A percentile compares a stretch with the other conserved stretches of the same genome.
These are phyloP conservation scores for Talaromyces adpressus DNA, from an alignment of 495 filamentous ascomycete genomes.

Conservation along the genomic window DNA sequence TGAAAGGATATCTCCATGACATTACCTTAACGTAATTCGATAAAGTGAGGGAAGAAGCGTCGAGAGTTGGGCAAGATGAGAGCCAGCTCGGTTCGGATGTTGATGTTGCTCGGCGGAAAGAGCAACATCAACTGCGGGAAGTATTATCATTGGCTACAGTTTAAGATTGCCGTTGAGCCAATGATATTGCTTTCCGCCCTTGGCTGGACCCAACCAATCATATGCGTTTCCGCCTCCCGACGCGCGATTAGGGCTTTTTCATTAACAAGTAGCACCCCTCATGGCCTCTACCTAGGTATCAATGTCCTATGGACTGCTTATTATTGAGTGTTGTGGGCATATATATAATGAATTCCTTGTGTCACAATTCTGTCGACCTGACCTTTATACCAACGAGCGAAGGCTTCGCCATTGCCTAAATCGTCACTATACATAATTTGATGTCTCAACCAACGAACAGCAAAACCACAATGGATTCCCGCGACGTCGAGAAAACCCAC, in stretches of 20 bases:
- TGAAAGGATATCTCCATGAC: not conserved
- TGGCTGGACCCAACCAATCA: no score
- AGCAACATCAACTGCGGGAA: not conserved
- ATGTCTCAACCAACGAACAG: constrained; percentile 13
- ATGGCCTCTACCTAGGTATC: no score
- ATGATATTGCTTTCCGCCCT: not conserved
- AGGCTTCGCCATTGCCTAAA: not conserved
- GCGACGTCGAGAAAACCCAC: constrained; percentile 39
- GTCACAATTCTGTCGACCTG: not conserved
- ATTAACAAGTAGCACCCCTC: not conserved
- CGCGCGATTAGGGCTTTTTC: not conserved
- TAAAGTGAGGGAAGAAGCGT: no score
- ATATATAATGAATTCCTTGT: not conserved
- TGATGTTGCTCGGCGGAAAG: not conserved
- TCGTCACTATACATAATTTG: not conserved
- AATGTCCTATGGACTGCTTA: not conserved
- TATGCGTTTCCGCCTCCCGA: not conserved
- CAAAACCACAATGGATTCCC: constrained; percentile 33
- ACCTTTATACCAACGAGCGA: not conserved
- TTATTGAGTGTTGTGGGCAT: not conserved
- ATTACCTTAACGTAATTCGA: no score
- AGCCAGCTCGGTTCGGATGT: not conserved
- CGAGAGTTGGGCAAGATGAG: not conserved
- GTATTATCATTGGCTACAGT: not conserved
- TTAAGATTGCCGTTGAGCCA: not conserved